Conservation (phyloP, 371 early-diverging fungal species). For the Choanephora cucurbitarum region DNA sequence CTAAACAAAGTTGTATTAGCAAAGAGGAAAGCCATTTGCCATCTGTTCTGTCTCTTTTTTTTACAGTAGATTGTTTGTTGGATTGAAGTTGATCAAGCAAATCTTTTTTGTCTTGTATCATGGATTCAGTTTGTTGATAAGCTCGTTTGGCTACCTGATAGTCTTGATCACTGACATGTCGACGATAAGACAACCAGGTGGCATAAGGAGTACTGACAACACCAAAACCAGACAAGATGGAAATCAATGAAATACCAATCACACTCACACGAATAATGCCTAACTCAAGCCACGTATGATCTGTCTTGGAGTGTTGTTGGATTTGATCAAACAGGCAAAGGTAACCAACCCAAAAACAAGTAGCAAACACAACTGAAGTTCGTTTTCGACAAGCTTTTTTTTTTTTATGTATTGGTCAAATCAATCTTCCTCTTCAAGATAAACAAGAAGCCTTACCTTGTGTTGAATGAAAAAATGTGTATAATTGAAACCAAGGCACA, state of each 20-base stretch:
- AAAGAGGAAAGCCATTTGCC: no score
- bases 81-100: constrained; percentile 9
- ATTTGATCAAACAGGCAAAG: constrained; percentile 73
- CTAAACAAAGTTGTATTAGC: no score
- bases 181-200: constrained; percentile 31
- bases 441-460: constrained; percentile 16
- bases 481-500: constrained; percentile 80
- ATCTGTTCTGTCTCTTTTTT: constrained; percentile 7
- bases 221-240: constrained; percentile 92
- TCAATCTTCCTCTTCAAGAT: neutral
- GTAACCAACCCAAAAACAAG: constrained; percentile 58
- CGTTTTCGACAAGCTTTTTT: constrained; percentile 39
- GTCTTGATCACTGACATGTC: constrained; percentile 39
- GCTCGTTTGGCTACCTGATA: constrained; percentile 36
- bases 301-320: constrained; percentile 36
- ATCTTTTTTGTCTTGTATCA: constrained; percentile 30
- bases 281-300: constrained; percentile 62
- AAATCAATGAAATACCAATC: constrained; percentile 90
- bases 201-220: constrained; percentile 90
- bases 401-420: no score
- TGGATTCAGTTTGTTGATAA: constrained; percentile 34
- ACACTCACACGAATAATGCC: constrained; percentile 82
- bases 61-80: neutral
- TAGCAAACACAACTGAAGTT: constrained; percentile 39
- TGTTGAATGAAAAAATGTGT: constrained; percentile 56